A percentile compares a stretch with the other conserved stretches of the same genome.
phyloP scores from a whole-genome alignment of 345 rosid genomes.

The Hypericum perforatum region DNA sequence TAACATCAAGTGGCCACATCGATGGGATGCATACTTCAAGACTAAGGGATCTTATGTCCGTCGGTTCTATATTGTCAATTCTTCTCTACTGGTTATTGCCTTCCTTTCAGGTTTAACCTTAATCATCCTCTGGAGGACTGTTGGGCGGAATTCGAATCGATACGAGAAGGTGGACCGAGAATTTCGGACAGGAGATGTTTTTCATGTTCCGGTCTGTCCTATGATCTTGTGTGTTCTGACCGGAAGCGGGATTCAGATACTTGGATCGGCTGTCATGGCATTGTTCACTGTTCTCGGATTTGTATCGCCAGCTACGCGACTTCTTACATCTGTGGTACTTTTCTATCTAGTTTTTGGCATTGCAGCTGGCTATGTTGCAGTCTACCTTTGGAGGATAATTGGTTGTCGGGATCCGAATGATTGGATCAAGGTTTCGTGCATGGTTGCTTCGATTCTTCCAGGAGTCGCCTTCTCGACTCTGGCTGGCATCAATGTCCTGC shows the following conservation, averaged over 20 bases:
- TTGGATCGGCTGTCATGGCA: conserved; percentile 63
- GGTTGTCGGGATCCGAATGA: conserved; percentile 45
- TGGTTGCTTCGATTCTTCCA: conserved; percentile 63
- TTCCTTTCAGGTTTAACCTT: conserved; percentile 84
- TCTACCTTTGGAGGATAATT: conserved; percentile 60
- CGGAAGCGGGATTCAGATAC: conserved; percentile 69
- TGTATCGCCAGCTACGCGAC: conserved; percentile 76
- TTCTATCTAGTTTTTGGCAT: conserved; percentile 62
- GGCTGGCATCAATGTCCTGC: conserved; percentile 43
- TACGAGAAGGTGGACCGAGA: conserved; percentile 89
- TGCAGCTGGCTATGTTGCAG: conserved; percentile 62
- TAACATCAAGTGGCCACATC: conserved; percentile 82
- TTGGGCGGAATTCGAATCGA: conserved; percentile 69
- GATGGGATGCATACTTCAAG: conserved; percentile 80
- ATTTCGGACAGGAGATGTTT: conserved; percentile 77
- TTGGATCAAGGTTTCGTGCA: conserved; percentile 63
- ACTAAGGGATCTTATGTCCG: conserved; percentile 83
- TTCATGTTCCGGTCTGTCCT: conserved; percentile 47
- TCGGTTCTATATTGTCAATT: conserved; percentile 74
- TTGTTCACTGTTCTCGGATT: conserved; percentile 65
- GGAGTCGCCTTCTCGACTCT: conserved; percentile 57
- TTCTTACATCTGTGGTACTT: conserved; percentile 58
- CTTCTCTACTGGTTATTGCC: conserved; percentile 64
- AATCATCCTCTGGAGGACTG: conserved; percentile 77
- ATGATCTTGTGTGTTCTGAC: conserved; percentile 56